These are phyloP conservation scores for Artemisia tridentata DNA, from an alignment of 129 eudicot species.

Conservation along the genomic window DNA sequence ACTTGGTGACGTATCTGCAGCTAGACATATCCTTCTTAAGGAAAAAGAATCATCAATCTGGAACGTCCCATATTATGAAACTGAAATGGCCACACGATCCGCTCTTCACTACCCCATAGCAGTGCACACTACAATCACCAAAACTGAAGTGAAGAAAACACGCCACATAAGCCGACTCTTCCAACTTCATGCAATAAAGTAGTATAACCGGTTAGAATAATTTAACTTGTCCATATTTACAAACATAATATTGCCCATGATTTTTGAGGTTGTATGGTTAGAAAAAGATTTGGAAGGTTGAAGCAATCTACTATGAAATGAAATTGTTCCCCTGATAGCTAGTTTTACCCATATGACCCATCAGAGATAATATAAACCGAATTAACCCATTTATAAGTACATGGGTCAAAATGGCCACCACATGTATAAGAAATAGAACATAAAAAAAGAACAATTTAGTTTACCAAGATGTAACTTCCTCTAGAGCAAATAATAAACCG, in stretches of 20 bases:
- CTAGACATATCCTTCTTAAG: too few species aligned
- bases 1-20: too few species aligned
- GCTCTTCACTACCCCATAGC: conserved; percentile 98
- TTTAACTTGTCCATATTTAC: background rate
- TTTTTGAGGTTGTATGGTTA: background rate
- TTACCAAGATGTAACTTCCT: conserved; percentile 99
- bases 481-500: conserved; percentile 95
- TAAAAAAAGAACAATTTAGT: conserved; percentile 21
- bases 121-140: conserved; percentile 89
- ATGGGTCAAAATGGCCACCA: background rate
- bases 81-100: conserved; percentile 96
- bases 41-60: too few species aligned
- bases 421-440: conserved; percentile 1
- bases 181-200: conserved; percentile 77
- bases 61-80: conserved; percentile 91
- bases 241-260: background rate
- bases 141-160: conserved; percentile 96
- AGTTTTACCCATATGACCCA: too few species aligned
- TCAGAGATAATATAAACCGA: too few species aligned
- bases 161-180: conserved; percentile 99
- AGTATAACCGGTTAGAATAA: conserved; percentile 2
- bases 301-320: too few species aligned
- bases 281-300: too few species aligned
- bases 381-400: too few species aligned
- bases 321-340: too few species aligned